Evolutionary conservation across 129 eudicot species (phyloP).

Genomic region (Kitagawia praeruptora): DNA sequence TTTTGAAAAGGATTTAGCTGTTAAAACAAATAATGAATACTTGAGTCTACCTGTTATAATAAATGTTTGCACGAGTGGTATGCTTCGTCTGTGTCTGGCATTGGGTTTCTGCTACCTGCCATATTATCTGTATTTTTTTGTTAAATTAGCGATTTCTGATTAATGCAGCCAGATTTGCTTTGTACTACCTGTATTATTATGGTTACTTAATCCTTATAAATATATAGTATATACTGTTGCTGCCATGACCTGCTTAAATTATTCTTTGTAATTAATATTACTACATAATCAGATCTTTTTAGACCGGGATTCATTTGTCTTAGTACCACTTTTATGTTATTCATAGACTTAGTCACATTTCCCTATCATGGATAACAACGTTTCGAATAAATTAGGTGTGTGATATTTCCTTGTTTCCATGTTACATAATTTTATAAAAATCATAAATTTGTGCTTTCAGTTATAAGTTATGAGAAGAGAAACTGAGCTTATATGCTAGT

Average conservation of each 20-base stretch:
- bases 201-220: neutral
- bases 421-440: neutral
- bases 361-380: neutral
- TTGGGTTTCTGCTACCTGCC: constrained; percentile 5
- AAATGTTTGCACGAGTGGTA: constrained; percentile 16
- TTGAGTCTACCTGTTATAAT: neutral
- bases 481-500: neutral
- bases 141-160: neutral
- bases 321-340: neutral
- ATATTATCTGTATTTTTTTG: neutral
- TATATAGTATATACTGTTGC: neutral
- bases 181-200: neutral
- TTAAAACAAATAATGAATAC: neutral
- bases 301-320: neutral
- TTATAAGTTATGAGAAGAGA: neutral
- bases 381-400: neutral
- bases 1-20: neutral
- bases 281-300: neutral
- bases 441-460: neutral
- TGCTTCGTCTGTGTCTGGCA: constrained; percentile 4
- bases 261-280: neutral
- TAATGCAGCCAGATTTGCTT: neutral
- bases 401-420: neutral
- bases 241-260: neutral
- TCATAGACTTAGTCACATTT: neutral